Evolutionary conservation across 75 land plant genomes (phyloP), one percentile per base, ranked within the genome.

Genomic region (Pinus tabuliformis): DNA sequence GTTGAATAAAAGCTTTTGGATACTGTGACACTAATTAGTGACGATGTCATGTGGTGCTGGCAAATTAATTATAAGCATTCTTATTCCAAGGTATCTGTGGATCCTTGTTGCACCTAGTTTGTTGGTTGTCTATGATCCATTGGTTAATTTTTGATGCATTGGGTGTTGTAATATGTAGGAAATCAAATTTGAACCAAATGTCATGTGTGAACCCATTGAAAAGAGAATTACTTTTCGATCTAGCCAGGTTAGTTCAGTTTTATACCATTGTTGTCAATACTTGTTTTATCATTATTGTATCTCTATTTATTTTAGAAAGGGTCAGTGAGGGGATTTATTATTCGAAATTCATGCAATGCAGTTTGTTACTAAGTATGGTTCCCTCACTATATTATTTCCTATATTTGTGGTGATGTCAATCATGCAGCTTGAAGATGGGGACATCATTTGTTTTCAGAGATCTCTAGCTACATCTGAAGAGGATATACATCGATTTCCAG

Each of bases 281-380:
- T 6, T 71, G 5, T 20, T 12, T 45, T 52, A 9, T 49, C 15
- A 11, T 60, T 52, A 71, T 52, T 52, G 18, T 3, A 39, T 33
- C 17, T 71, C n/a, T 49, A n/a, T 45, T n/a, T n/a, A 9, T 52
- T 71, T 70, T 11, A 20, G 56, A 13, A 71, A 59, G 5, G 56
- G 21, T 75, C 21, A 52, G 45, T 37, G 12, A 18, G 5, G 3
- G 15, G 14, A 15, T 11, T 28, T 59, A 9, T 59, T 70, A 74
- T 28, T 15, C 20, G 57, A 58, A 4, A 37, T 77, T 22, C 45
- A 20, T 21, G 49, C 57, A 21, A 14, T 37, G 13, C 21, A 58
- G 0, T 37, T 79, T 94, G 99, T 58, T 94, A 91, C 78, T 93
- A 90, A 65, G 98, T 95, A 64, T 85, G 1, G n/a, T 60, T 60